Percentiles rank a stretch among this genome's conserved stretches.
phyloP scores from a whole-genome alignment of 129 eudicot species.

The Sambucus nigra region DNA sequence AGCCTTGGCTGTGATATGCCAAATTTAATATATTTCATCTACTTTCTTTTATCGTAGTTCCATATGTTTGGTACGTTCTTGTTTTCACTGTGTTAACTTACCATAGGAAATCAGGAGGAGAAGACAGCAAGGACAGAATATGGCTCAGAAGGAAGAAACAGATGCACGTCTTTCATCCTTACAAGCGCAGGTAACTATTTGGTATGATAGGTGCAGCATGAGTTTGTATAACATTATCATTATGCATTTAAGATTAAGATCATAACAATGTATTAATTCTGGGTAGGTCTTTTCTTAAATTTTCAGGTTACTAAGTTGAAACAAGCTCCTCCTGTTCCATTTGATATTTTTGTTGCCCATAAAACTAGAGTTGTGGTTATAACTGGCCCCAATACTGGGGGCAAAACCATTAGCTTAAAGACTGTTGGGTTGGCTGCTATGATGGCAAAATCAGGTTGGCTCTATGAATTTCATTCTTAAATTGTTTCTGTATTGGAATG shows the following conservation, averaged over 20 bases:
- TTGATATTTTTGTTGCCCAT: slow-evolving; percentile 54
- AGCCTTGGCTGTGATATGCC: no score
- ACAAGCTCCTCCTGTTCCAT: slow-evolving; percentile 62
- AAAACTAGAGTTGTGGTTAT: slow-evolving; percentile 68
- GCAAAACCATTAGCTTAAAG: slow-evolving; percentile 91
- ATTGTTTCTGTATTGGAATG: slow-evolving; percentile 6
- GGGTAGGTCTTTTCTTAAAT: background rate
- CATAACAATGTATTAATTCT: background rate
- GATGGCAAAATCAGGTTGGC: slow-evolving; percentile 92
- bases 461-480: background rate
- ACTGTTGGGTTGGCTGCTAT: slow-evolving; percentile 90
- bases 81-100: slow-evolving; percentile 16
- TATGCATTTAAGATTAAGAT: slow-evolving; percentile 4
- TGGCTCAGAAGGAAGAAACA: slow-evolving; percentile 39
- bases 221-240: background rate
- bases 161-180: slow-evolving; percentile 37
- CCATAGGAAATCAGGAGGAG: slow-evolving; percentile 79
- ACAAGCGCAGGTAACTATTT: slow-evolving; percentile 45
- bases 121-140: slow-evolving; percentile 50
- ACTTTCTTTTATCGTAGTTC: no score
- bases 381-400: slow-evolving; percentile 99
- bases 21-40: no score
- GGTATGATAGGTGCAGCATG: slow-evolving; percentile 5
- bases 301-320: slow-evolving; percentile 62
- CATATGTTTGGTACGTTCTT: no score